These are phyloP conservation scores for Peronosclerospora sorghi DNA, from an alignment of 352 stramenopile genomes.

Conservation along the genomic window DNA sequence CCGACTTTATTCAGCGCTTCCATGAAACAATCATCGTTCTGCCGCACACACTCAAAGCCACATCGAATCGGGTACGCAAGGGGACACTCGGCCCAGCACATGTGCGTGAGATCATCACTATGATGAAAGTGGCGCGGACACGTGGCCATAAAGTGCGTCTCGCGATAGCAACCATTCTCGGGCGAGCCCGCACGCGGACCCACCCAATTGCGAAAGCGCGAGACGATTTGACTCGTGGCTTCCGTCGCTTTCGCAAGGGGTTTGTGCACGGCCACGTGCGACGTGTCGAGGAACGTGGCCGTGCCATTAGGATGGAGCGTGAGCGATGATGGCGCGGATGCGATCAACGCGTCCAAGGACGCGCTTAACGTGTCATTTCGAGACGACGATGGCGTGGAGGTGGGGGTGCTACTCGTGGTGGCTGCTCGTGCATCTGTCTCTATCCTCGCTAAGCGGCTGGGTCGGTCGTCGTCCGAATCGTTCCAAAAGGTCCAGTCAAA, in stretches of 20 bases:
- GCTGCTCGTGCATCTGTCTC: too few relatives aligned
- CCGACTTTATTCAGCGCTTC: constrained; percentile 26
- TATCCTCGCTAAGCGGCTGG: too few relatives aligned
- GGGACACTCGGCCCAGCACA: constrained; percentile 29
- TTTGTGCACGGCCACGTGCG: not conserved
- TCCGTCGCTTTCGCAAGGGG: not conserved
- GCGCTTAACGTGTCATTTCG: too few relatives aligned
- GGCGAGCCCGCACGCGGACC: not conserved
- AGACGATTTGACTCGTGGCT: not conserved
- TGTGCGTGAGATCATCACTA: constrained; percentile 4
- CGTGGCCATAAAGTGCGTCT: constrained; percentile 17
- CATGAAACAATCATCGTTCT: constrained; percentile 33
- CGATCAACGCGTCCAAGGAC: too few relatives aligned
- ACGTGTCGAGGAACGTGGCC: not conserved
- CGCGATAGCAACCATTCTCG: constrained; percentile 19
- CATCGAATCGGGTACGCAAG: constrained; percentile 27
- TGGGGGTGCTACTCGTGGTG: too few relatives aligned
- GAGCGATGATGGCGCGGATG: not conserved
- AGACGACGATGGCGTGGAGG: too few relatives aligned
- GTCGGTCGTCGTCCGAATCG: too few relatives aligned
- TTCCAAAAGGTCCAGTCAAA: too few relatives aligned
- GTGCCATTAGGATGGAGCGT: not conserved
- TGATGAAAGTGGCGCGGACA: constrained; percentile 13
- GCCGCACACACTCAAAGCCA: constrained; percentile 27
- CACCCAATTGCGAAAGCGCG: not conserved